Evolutionary conservation across 352 stramenopile genomes (phyloP), one percentile per base, ranked within the genome.

Genomic region (Blastocystis sp.): DNA sequence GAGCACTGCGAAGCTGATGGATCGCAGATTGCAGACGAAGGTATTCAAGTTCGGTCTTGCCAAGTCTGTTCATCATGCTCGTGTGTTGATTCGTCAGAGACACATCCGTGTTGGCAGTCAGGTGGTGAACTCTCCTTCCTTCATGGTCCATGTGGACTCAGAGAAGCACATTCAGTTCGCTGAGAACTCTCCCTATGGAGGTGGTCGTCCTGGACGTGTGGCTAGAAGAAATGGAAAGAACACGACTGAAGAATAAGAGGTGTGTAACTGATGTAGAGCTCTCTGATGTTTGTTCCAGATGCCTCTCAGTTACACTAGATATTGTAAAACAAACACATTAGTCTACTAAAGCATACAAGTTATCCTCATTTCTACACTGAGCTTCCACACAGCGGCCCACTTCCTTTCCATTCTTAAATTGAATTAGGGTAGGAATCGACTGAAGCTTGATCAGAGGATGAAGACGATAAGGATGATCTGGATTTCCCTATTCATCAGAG

Each of bases 401-500:
- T 42, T 86, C 75, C 37, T 75, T 75, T 61, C 75, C 75, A n/a
- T 86, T 66, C 57, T 86, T 71, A 29, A 75, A 86, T 43, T 75
- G 75, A 14, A 86, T 77, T 12, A 86, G 37, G 42, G 75, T 86
- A 51, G 75, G 75, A 77, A 86, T 86, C 21, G 75, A 73, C 42
- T 86, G 75, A 5, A 86, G 75, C 61, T 86, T 86, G n/a, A 86
- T 86, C 9, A 86, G 52, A 35, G 75, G 75, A 78, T 86, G 57
- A 9, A 77, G 57, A 32, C 75, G 57, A 39, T 86, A 86, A 35
- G 75, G 57, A 75, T 86, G 75, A 43, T 86, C 43, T 4, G 75
- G 75, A 77, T 86, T 71, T 19, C 75, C 75, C 67, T 78, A 69
- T 14, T 6, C 19, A 69, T 65, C 29, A 78, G 7, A 61, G 6